Evolutionary conservation across 2,329 filamentous ascomycete genomes (phyloP).

Genomic region (Aotearoamyces nothofagi): DNA sequence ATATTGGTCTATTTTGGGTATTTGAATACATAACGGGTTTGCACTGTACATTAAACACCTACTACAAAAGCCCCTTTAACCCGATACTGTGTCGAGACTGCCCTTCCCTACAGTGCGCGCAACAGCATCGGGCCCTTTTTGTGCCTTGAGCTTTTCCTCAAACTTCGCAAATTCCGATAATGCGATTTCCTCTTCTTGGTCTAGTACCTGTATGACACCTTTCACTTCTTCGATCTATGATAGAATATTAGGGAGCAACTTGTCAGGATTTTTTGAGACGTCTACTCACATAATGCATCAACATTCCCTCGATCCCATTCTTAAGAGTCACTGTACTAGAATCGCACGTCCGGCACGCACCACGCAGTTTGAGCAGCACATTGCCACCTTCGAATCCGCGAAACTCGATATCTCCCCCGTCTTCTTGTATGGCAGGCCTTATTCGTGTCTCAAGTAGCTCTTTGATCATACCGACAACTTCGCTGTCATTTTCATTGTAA

Average conservation of each 20-base stretch:
- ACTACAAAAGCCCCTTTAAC: no score
- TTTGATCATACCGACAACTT: conserved; percentile 97
- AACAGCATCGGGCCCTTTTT: conserved; percentile 23
- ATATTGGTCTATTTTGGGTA: no score
- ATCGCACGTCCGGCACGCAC: conserved; percentile 90
- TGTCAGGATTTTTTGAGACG: conserved; percentile 2
- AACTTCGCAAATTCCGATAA: conserved; percentile 81
- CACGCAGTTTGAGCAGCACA: conserved; percentile 75
- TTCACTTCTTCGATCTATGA: conserved; percentile 80
- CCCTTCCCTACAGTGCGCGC: no score
- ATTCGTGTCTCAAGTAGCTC: conserved; percentile 92
- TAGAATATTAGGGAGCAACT: conserved; percentile 5
- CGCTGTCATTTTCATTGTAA: conserved; percentile 81
- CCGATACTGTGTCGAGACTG: no score
- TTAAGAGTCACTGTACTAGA: conserved; percentile 93
- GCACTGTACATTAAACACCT: no score
- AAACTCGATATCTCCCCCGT: conserved; percentile 95
- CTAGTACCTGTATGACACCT: conserved; percentile 74
- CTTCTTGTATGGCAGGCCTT: conserved; percentile 89
- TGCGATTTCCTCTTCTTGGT: conserved; percentile 78
- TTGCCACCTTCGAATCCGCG: conserved; percentile 75
- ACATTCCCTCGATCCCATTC: conserved; percentile 96
- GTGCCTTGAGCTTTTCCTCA: conserved; percentile 59
- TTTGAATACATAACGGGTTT: no score
- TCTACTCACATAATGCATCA: conserved; percentile 82